Evolutionary conservation across 208 protist genomes (phyloP), one percentile per base, ranked within the genome.

Genomic region (Crithidia sp.): DNA sequence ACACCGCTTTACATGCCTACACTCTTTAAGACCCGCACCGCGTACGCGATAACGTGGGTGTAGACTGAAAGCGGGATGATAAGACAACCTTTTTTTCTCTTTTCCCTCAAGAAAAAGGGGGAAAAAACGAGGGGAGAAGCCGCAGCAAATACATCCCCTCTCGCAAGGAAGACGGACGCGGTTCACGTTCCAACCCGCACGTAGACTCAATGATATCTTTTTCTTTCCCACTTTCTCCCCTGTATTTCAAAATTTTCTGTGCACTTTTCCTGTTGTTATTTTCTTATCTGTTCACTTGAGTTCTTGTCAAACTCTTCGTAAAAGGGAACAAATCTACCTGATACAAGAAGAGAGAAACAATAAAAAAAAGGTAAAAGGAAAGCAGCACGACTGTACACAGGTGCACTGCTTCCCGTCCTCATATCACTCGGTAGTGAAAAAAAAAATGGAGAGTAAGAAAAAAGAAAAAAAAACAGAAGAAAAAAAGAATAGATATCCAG

Each of bases 101-200:
- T 28, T 28, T 28, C 28, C 28, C 28, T 28, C 28, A 28, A 50
- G 13, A 41, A 44, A 40, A 58, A 60, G 6, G 8, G 57, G 41
- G n/a, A 47, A 41, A 47, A 45, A 62, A 7, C 2, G 43, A 61
- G 39, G 57, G 2, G 9, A 19, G 9, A 37, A 72, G 53, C 75
- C 71, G 60, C 59, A 70, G 28, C 7, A 62, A 19, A 62, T 45
- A 19, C 50, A 43, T 60, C 66, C n/a, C 2, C 7, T 7, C 55
- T 39, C 14, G 17, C 36, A 59, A 45, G 13, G 54, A 62, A 54
- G 58, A 55, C 12, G 50, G 43, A 39, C 4, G 28, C 28, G 28
- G 28, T 28, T 28, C 28, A 28, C 28, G 28, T 28, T 28, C 28
- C 28, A 28, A 28, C 28, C 28, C 28, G 28, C 28, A 28, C 28